Evolutionary conservation across 108 stramenopile species (phyloP), one percentile per base, ranked within the genome.

Genomic region (Nitzschia palea): DNA sequence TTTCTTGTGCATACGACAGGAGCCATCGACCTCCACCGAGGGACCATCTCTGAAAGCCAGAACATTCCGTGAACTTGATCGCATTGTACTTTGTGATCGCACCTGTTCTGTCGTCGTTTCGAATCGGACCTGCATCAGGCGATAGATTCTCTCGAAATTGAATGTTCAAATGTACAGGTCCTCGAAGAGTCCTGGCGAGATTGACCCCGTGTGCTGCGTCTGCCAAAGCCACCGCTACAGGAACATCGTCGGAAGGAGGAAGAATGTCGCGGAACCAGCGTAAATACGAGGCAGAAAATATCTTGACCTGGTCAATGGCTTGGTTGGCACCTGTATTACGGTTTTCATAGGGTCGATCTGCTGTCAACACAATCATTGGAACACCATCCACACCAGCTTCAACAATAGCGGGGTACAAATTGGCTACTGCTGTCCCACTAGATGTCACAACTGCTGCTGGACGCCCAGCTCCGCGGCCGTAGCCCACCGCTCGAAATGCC

Each of bases 141-240:
- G 97, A 94, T 25, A 97, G 69, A 67, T 97, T 97, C 68, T 97
- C 97, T 34, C 94, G 76, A 59, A 96, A 95, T 78, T 91, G 89
- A 45, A 97, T 79, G 66, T 97, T 97, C n/a, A 97, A 47, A 73
- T 97, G 97, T 17, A 95, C 95, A 31, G 95, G 95, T 10, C 95
- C 95, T 52, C 76, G 58, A 25, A 65, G 55, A 33, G 77, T 65
- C 32, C 65, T 78, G 33, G 90, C 58, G 27, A 87, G 23, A 32
- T 53, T 48, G 18, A 93, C 90, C 27, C 90, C 96, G 68, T 91
- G 89, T 51, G 79, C 79, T 50, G 94, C 89, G 73, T 95, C 94
- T 10, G 88, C 85, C 20, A 97, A 66, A 12, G 90, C 88, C 25
- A 83, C 73, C 0, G 83, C 72, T 14, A 94, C 83, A 34, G 86